These are phyloP conservation scores for Maudiozyma pseudohumilis DNA, from an alignment of 805 yeast species.

Conservation along the genomic window DNA sequence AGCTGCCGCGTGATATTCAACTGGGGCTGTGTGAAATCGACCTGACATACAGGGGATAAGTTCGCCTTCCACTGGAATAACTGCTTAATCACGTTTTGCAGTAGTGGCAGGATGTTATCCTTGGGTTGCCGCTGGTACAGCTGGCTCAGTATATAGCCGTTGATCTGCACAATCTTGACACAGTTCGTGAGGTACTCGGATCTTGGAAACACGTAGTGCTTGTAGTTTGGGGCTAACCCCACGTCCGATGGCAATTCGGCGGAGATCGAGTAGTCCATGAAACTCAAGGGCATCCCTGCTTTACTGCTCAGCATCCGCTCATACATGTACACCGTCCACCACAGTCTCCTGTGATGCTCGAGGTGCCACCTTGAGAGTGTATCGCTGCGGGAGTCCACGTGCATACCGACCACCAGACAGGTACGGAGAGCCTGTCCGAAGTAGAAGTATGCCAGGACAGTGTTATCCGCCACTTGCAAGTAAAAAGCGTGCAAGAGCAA, in stretches of 20 bases:
- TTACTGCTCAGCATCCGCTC: conserved; percentile 79
- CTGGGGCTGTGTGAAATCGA: conserved; percentile 39
- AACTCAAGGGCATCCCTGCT: conserved; percentile 69
- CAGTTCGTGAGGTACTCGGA: conserved; percentile 70
- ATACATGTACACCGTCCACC: conserved; percentile 80
- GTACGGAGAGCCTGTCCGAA: conserved; percentile 70
- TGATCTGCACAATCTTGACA: conserved; percentile 69
- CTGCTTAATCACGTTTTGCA: conserved; percentile 58
- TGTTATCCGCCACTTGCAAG: conserved; percentile 75
- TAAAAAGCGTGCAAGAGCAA: conserved; percentile 66
- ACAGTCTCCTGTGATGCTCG: conserved; percentile 73
- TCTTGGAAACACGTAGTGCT: conserved; percentile 64
- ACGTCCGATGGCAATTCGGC: conserved; percentile 68
- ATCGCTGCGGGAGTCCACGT: conserved; percentile 71
- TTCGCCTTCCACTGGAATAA: conserved; percentile 58
- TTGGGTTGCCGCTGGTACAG: conserved; percentile 69
- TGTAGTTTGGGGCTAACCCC: conserved; percentile 50
- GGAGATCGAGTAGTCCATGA: conserved; percentile 74
- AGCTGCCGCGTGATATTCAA: conserved; percentile 53
- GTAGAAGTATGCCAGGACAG: conserved; percentile 71
- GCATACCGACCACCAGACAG: conserved; percentile 66
- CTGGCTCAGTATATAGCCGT: conserved; percentile 59
- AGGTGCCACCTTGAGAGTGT: conserved; percentile 56
- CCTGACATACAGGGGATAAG: conserved; percentile 53
- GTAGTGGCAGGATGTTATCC: conserved; percentile 63